Conservation (phyloP, 2,329 filamentous ascomycete species). For the Daldinia sp. region DNA sequence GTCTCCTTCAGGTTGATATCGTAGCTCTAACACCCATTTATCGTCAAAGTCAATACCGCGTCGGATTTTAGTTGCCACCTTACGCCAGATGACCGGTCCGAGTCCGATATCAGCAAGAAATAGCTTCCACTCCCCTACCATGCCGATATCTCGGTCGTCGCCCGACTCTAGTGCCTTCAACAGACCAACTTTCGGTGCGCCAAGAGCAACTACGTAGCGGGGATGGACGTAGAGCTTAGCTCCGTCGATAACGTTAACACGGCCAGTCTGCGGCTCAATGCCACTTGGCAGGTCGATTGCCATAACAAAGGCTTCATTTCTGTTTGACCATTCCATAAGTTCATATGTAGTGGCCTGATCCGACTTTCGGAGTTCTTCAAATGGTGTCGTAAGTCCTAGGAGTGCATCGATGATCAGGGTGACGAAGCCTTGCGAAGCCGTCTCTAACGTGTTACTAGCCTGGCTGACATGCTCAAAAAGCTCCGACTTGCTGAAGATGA, state of each 20-base stretch:
- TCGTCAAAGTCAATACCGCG: constrained; percentile 90
- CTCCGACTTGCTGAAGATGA: constrained; percentile 71
- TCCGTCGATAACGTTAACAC: constrained; percentile 75
- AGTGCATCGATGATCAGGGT: constrained; percentile 78
- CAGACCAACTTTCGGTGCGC: constrained; percentile 86
- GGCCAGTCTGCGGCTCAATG: constrained; percentile 82
- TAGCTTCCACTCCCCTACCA: constrained; percentile 77
- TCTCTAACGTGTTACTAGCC: constrained; percentile 52
- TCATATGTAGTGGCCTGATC: constrained; percentile 88
- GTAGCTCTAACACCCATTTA: constrained; percentile 84
- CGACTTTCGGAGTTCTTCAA: constrained; percentile 85
- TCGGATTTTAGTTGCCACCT: constrained; percentile 82
- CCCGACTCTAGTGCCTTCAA: constrained; percentile 78
- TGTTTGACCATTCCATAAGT: constrained; percentile 93
- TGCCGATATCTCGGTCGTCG: constrained; percentile 60
- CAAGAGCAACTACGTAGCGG: constrained; percentile 85
- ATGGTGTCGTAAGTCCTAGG: constrained; percentile 86
- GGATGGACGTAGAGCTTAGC: constrained; percentile 83
- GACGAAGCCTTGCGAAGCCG: constrained; percentile 47
- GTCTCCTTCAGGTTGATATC: constrained; percentile 54
- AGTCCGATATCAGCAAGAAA: constrained; percentile 90
- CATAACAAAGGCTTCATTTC: constrained; percentile 83
- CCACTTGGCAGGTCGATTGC: constrained; percentile 94
- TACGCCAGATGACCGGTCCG: constrained; percentile 84
- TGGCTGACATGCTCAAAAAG: constrained; percentile 71